phyloP scores from a whole-genome alignment of 2,329 filamentous ascomycete genomes.

The Xylaria sp. region DNA sequence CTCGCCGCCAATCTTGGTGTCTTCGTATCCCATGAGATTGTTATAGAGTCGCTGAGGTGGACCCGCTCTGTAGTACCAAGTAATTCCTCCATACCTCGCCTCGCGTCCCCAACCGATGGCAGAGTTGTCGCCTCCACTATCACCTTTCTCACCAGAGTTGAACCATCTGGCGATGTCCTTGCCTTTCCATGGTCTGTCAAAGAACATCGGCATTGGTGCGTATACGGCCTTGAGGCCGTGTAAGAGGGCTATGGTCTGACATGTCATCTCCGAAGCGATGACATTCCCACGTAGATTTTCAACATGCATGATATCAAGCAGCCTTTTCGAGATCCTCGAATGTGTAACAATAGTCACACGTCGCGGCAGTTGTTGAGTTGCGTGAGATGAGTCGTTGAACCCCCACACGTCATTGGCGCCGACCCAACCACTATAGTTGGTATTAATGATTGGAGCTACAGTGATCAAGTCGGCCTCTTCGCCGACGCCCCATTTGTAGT shows the following conservation, averaged over 20 bases:
- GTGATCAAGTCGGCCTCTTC: constrained; percentile 80
- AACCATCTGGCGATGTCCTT: constrained; percentile 66
- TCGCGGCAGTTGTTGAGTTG: constrained; percentile 69
- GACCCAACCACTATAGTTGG: constrained; percentile 77
- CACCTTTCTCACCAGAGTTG: constrained; percentile 66
- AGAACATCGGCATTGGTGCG: constrained; percentile 81
- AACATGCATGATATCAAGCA: constrained; percentile 80
- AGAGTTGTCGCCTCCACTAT: constrained; percentile 64
- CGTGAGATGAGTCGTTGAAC: constrained; percentile 64
- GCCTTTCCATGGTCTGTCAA: constrained; percentile 76
- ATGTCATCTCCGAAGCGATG: constrained; percentile 83
- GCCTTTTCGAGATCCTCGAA: constrained; percentile 74
- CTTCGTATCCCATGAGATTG: constrained; percentile 71
- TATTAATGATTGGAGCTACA: constrained; percentile 83
- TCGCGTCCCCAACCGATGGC: constrained; percentile 70
- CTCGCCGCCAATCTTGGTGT: constrained; percentile 63
- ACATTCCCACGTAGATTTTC: constrained; percentile 79
- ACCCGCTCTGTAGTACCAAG: constrained; percentile 69
- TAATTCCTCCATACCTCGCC: constrained; percentile 65
- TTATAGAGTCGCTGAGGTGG: constrained; percentile 69
- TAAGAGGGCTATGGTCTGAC: constrained; percentile 76
- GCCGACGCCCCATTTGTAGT: constrained; percentile 79
- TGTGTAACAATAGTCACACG: constrained; percentile 83
- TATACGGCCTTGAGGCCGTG: constrained; percentile 84
- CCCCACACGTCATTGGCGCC: constrained; percentile 75